A percentile compares a stretch with the other conserved stretches of the same genome.
These are phyloP conservation scores for Laetiporus sulphureus DNA, from an alignment of 1,284 basidiomycete genomes.

Conservation along the genomic window DNA sequence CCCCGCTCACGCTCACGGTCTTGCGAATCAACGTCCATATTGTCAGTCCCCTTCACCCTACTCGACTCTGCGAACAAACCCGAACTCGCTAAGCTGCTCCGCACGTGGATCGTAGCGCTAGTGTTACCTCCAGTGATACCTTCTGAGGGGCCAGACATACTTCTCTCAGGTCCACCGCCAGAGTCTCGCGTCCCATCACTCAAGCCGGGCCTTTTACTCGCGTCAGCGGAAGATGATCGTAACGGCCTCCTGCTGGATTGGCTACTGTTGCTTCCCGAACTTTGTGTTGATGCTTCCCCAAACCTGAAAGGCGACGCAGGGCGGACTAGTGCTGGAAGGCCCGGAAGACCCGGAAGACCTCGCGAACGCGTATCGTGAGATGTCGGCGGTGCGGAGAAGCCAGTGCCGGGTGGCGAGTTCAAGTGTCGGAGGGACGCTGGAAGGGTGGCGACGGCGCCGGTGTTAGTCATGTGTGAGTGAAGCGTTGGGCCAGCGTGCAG, in stretches of 20 bases:
- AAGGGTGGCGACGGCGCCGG: constrained; percentile 16
- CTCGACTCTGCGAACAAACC: constrained; percentile 22
- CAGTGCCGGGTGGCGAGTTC: constrained; percentile 18
- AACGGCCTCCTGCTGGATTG: constrained; percentile 25
- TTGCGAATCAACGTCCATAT: constrained; percentile 40
- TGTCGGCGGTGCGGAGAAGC: constrained; percentile 23
- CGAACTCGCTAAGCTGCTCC: constrained; percentile 7
- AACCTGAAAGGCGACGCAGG: constrained; percentile 67
- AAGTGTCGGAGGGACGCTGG: constrained; percentile 23
- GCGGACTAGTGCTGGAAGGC: constrained; percentile 36
- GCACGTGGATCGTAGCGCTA: constrained; percentile 9
- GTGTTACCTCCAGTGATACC: constrained; percentile 15
- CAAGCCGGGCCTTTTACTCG: constrained; percentile 14
- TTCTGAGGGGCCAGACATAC: constrained; percentile 8
- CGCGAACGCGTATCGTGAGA: constrained; percentile 29
- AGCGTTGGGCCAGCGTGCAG: constrained; percentile 45
- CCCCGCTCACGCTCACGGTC: constrained; percentile 15
- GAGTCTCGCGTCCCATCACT: constrained; percentile 11
- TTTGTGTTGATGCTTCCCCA: constrained; percentile 50
- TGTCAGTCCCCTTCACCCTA: constrained; percentile 31
- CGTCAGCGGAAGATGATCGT: constrained; percentile 31
- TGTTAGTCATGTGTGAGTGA: constrained; percentile 22
- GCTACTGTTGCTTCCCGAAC: constrained; percentile 39
- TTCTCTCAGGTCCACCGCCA: constrained; percentile 12
- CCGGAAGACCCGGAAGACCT: constrained; percentile 32